These are phyloP conservation scores for Plasmodium adleri DNA, from an alignment of 169 alveolate genomes.

Conservation along the genomic window DNA sequence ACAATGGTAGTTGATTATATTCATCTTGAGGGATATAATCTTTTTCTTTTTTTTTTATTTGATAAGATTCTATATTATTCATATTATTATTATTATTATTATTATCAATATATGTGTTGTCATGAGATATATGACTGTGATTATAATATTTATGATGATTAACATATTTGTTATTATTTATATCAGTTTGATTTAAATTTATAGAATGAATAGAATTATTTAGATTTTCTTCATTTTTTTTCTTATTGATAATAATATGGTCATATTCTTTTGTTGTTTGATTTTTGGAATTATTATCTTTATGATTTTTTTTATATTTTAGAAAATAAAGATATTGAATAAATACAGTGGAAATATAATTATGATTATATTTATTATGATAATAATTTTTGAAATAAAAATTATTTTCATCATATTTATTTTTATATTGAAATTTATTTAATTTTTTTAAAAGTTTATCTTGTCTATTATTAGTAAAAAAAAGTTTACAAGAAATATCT, in stretches of 20 bases:
- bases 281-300: not conserved
- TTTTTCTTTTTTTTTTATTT: not conserved
- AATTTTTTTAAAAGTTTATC: conserved; percentile 22
- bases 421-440: not conserved
- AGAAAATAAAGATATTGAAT: conserved; percentile 20
- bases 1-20: conserved; percentile 13
- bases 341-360: conserved; percentile 11
- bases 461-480: not conserved
- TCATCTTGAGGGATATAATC: not conserved
- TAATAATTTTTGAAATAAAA: conserved; percentile 26
- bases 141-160: not conserved
- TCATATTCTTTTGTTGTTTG: not conserved
- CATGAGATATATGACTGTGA: not conserved
- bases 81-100: not conserved
- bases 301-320: not conserved
- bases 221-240: not conserved
- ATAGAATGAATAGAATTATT: not conserved
- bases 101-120: not conserved
- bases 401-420: not conserved
- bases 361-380: conserved; percentile 23
- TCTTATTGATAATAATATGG: not conserved
- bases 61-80: not conserved
- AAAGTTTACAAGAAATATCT: conserved; percentile 29
- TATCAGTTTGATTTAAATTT: not conserved
- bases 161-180: not conserved